Conservation (phyloP, 2,329 filamentous ascomycete genomes). For the Arthrinium puccinioides region DNA sequence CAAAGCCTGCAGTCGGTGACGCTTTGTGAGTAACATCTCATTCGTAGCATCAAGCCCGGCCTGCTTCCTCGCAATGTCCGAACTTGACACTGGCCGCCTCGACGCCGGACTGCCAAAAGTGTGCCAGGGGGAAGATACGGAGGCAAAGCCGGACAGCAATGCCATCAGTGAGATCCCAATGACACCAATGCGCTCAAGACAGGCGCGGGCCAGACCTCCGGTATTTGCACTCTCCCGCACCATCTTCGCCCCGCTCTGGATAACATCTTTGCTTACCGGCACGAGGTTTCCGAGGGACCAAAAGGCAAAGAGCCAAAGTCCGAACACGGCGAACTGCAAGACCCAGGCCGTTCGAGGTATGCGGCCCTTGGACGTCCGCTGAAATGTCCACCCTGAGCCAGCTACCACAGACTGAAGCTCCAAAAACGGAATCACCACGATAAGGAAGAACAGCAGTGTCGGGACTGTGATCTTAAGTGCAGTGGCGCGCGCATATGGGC, state of each 20-base stretch:
- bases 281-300: constrained; percentile 68
- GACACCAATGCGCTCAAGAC: constrained; percentile 66
- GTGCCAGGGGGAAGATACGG: constrained; percentile 83
- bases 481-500: constrained; percentile 56
- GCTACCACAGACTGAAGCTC: constrained; percentile 62
- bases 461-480: constrained; percentile 65
- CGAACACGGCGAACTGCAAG: constrained; percentile 55
- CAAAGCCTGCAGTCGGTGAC: constrained; percentile 62
- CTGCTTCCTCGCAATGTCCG: constrained; percentile 70
- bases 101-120: constrained; percentile 60
- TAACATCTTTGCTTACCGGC: constrained; percentile 32
- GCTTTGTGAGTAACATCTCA: constrained; percentile 72
- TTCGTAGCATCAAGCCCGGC: constrained; percentile 70
- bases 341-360: constrained; percentile 56
- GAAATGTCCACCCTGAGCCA: constrained; percentile 55
- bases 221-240: constrained; percentile 31
- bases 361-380: constrained; percentile 47
- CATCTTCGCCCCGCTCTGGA: constrained; percentile 30
- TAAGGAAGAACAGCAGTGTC: constrained; percentile 62
- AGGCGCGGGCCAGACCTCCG: constrained; percentile 41
- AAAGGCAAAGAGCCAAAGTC: constrained; percentile 63
- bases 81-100: constrained; percentile 58
- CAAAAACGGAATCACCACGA: constrained; percentile 70
- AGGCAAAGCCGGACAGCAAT: constrained; percentile 79
- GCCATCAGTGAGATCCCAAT: constrained; percentile 85